A percentile compares a stretch with the other conserved stretches of the same genome.
Evolutionary conservation across 1,284 basidiomycete species (phyloP).

Genomic region (Dichomitus squalens): DNA sequence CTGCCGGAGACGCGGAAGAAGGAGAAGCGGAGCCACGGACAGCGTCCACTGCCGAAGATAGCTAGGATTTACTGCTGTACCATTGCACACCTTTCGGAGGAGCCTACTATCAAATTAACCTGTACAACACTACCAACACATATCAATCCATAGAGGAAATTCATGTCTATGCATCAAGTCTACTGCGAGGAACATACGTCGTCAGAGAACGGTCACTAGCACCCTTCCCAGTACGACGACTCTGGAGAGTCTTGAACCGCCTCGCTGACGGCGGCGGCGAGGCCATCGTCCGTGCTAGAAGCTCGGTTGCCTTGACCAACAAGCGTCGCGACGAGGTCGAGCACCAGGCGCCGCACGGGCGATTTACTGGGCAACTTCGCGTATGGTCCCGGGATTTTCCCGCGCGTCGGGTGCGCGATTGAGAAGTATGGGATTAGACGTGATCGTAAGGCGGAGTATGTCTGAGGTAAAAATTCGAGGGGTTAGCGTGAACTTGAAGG

Average conservation of each 20-base stretch:
- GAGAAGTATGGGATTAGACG: conserved; percentile 79
- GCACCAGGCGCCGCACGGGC: conserved; percentile 43
- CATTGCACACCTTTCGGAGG: not conserved
- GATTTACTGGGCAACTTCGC: conserved; percentile 51
- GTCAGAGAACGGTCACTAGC: too few relatives aligned
- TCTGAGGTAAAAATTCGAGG: conserved; percentile 37
- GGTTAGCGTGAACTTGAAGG: not conserved
- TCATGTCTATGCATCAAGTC: too few relatives aligned
- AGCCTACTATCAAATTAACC: not conserved
- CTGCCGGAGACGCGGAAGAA: not conserved
- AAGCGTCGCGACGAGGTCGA: conserved; percentile 46
- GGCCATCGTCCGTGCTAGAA: conserved; percentile 22
- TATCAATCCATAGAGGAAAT: too few relatives aligned
- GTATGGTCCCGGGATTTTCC: conserved; percentile 75
- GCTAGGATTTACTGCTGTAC: not conserved
- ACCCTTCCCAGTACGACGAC: conserved; percentile 44
- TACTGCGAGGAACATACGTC: too few relatives aligned
- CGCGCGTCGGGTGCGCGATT: conserved; percentile 69
- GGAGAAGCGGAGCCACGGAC: not conserved
- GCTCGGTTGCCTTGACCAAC: conserved; percentile 25
- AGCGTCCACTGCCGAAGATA: not conserved
- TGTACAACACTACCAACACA: conserved; percentile 5
- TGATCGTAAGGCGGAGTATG: conserved; percentile 46
- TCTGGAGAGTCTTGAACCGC: conserved; percentile 44
- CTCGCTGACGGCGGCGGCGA: conserved; percentile 41